Evolutionary conservation across 139 green algal species (phyloP), one percentile per base, ranked within the genome.

Genomic region (Zygnema cylindricum): DNA sequence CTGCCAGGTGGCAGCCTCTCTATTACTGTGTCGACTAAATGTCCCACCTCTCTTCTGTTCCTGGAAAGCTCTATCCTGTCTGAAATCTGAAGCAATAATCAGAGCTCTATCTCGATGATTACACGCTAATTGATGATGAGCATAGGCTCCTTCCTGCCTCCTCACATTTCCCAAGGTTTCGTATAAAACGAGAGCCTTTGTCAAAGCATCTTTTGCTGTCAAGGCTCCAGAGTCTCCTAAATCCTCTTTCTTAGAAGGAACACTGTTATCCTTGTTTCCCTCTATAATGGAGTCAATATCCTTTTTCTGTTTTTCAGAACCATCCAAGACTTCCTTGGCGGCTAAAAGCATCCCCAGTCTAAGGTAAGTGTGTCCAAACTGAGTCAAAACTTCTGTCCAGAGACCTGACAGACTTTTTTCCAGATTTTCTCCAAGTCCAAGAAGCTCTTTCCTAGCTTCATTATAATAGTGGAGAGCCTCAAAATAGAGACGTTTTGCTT

Each of bases 281-380:
- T 82, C 77, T 77, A 7, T 40, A 23, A 41, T 85, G 3, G 43
- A 7, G 11, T 40, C 33, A 16, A 25, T 7, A 11, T 85, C 35
- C 77, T 25, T 41, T 55, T 23, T 3, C 7, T 3, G 77, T 49
- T 16, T 85, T 16, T 77, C 1, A 23, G 1, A 75, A 41, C 33
- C 43, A 23, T 49, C 77, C 77, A 25, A 49, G 23, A 43, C 33
- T 69, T 87, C 82, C 32, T 42, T 25, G 2, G 79, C n/a, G 0
- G 86, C 86, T 22, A 90, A 40, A 40, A 90, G 42, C 86, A 90
- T 90, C 32, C 86, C 86, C 22, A 90, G 36, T 42, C 86, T 30
- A 25, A 90, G 86, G 36, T 90, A 90, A 25, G 86, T 90, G 86
- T 90, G 86, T 2, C 43, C 86, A 55, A 89, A 83, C 83, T 90